A percentile compares a stretch with the other conserved stretches of the same genome.
phyloP scores from a whole-genome alignment of 306 rosid species.

The Corylus heterophylla region DNA sequence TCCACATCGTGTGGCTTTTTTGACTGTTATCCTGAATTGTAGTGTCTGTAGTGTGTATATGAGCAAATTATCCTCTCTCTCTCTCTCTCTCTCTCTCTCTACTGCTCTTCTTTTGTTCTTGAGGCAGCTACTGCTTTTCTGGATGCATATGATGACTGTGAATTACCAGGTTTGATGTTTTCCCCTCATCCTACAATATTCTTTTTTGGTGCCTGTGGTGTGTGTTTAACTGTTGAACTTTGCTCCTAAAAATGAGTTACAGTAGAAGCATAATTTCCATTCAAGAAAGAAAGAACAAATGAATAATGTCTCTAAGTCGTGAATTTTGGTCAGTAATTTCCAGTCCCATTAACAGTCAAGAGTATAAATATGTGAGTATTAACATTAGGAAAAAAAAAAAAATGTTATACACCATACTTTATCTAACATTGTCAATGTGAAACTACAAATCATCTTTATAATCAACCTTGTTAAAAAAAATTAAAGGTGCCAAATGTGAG shows the following conservation, averaged over 20 bases:
- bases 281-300: background rate
- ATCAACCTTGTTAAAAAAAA: too few relatives aligned
- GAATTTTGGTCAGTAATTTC: background rate
- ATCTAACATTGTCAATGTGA: too few relatives aligned
- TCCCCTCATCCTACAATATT: background rate
- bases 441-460: too few relatives aligned
- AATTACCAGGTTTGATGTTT: constrained; percentile 4
- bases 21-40: background rate
- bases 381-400: too few relatives aligned
- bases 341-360: background rate
- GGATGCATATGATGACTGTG: background rate
- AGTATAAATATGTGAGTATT: too few relatives aligned
- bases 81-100: background rate
- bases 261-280: too few relatives aligned
- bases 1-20: background rate
- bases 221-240: background rate
- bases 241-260: background rate
- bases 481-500: too few relatives aligned
- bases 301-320: background rate
- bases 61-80: background rate
- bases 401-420: too few relatives aligned
- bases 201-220: background rate
- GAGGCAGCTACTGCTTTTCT: background rate
- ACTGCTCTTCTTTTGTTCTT: background rate
- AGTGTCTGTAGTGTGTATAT: background rate